A percentile compares a stretch with the other conserved stretches of the same genome.
Evolutionary conservation across 1,139 yeast species (phyloP).

Genomic region (Casaregolazyma lundiana): DNA sequence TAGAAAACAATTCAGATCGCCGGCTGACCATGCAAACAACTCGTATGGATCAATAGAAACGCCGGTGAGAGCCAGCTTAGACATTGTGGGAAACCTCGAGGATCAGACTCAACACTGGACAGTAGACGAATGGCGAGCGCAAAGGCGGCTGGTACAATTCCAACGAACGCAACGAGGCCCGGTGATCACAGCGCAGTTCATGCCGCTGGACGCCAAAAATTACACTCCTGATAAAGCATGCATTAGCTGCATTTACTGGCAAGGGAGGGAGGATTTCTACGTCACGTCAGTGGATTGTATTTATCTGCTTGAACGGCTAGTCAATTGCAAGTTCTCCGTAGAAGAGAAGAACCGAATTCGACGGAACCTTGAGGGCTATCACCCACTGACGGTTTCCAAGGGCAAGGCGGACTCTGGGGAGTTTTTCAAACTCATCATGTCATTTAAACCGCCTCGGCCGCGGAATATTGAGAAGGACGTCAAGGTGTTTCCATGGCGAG

Average conservation of each 20-base stretch:
- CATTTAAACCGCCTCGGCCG: slow-evolving; percentile 62
- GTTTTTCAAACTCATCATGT: slow-evolving; percentile 59
- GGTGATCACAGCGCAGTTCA: slow-evolving; percentile 31
- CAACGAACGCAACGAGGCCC: slow-evolving; percentile 35
- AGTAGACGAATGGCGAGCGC: slow-evolving; percentile 30
- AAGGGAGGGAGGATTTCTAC: slow-evolving; percentile 45
- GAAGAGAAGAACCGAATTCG: slow-evolving; percentile 70
- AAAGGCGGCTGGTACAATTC: slow-evolving; percentile 35
- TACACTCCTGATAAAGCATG: slow-evolving; percentile 31
- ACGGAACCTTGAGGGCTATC: slow-evolving; percentile 60
- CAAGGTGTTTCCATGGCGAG: slow-evolving; percentile 61
- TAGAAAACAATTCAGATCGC: slow-evolving; percentile 2
- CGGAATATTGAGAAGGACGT: slow-evolving; percentile 70
- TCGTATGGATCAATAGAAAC: neutral
- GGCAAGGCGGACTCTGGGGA: slow-evolving; percentile 41
- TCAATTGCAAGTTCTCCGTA: slow-evolving; percentile 54
- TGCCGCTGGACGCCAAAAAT: slow-evolving; percentile 30
- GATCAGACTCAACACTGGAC: slow-evolving; percentile 34
- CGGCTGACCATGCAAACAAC: neutral
- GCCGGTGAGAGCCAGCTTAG: slow-evolving; percentile 27
- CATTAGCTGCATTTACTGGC: slow-evolving; percentile 62
- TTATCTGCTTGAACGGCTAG: slow-evolving; percentile 51
- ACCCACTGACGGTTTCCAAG: slow-evolving; percentile 58
- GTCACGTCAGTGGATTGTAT: slow-evolving; percentile 68
- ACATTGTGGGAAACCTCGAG: slow-evolving; percentile 34